Conservation (phyloP, 495 filamentous ascomycete species). For the Neurospora sublineolata region DNA sequence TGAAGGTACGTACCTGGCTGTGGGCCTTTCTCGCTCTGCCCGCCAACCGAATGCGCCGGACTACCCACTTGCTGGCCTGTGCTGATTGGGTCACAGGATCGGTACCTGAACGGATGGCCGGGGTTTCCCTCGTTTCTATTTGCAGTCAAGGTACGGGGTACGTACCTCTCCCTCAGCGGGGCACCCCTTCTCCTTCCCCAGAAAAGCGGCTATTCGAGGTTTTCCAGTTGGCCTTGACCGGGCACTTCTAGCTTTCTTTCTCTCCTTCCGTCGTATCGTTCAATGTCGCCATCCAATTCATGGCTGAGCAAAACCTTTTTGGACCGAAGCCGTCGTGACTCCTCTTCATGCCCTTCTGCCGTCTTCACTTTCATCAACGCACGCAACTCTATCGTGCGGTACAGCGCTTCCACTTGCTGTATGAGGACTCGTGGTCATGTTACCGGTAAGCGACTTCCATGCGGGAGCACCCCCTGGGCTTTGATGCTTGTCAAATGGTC, state of each 20-base stretch:
- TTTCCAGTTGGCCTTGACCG: conserved; percentile 2
- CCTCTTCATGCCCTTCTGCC: not conserved
- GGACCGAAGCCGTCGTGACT: not conserved
- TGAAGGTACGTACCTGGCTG: not conserved
- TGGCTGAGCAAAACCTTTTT: not conserved
- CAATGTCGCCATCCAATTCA: not conserved
- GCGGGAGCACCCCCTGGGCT: not conserved
- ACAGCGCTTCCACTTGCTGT: not conserved
- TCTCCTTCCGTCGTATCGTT: not conserved
- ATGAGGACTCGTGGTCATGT: not conserved
- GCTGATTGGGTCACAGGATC: conserved; percentile 25
- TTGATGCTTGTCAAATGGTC: not conserved
- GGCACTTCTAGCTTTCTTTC: not conserved
- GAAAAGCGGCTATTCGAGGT: conserved; percentile 24
- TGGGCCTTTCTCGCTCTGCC: not conserved
- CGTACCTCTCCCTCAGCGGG: not conserved
- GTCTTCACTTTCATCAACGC: not conserved
- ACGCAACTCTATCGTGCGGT: not conserved
- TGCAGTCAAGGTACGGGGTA: not conserved
- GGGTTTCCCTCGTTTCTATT: conserved; percentile 3
- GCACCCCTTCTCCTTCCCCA: conserved; percentile 3
- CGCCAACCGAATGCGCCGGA: not conserved
- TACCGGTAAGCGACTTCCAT: not conserved
- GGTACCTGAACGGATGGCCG: conserved; percentile 21
- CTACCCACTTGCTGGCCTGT: conserved; percentile 2